A percentile compares a stretch with the other conserved stretches of the same genome.
These are phyloP conservation scores for Macadamia tetraphylla DNA, from an alignment of 164 flowering plant genomes.

Conservation along the genomic window DNA sequence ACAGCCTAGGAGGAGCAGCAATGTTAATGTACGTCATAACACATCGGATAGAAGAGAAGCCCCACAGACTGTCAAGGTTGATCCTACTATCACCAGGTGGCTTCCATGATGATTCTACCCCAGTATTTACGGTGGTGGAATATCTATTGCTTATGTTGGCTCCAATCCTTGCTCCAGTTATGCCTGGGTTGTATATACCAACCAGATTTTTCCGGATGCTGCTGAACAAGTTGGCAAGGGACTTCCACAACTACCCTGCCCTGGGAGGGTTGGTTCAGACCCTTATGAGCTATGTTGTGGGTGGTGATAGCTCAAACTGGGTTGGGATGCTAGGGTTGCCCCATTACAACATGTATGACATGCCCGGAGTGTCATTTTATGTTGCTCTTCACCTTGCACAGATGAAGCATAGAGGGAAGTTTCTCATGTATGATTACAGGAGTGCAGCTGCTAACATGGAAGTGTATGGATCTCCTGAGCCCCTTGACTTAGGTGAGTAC, in stretches of 20 bases:
- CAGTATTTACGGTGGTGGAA: slow-evolving; percentile 47
- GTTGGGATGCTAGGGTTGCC: slow-evolving; percentile 81
- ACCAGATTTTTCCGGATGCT: slow-evolving; percentile 94
- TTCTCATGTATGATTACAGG: slow-evolving; percentile 85
- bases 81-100: slow-evolving; percentile 92
- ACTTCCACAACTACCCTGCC: slow-evolving; percentile 91
- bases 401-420: slow-evolving; percentile 63
- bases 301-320: slow-evolving; percentile 99
- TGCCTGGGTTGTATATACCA: slow-evolving; percentile 90
- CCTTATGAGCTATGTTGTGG: slow-evolving; percentile 80
- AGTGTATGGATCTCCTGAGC: slow-evolving; percentile 68
- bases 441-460: slow-evolving; percentile 58
- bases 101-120: slow-evolving; percentile 73
- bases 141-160: slow-evolving; percentile 39
- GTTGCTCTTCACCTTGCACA: slow-evolving; percentile 90
- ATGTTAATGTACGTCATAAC: slow-evolving; percentile 75
- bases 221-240: slow-evolving; percentile 88
- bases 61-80: slow-evolving; percentile 83
- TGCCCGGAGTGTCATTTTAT: slow-evolving; percentile 88
- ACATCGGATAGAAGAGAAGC: slow-evolving; percentile 63
- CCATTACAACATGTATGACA: slow-evolving; percentile 95
- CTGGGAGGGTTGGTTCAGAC: slow-evolving; percentile 97
- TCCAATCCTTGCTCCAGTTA: slow-evolving; percentile 57
- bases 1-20: slow-evolving; percentile 96
- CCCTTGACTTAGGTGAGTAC: slow-evolving; percentile 71